Conservation (phyloP, 352 stramenopile species). For the Phytophthora litchii region DNA sequence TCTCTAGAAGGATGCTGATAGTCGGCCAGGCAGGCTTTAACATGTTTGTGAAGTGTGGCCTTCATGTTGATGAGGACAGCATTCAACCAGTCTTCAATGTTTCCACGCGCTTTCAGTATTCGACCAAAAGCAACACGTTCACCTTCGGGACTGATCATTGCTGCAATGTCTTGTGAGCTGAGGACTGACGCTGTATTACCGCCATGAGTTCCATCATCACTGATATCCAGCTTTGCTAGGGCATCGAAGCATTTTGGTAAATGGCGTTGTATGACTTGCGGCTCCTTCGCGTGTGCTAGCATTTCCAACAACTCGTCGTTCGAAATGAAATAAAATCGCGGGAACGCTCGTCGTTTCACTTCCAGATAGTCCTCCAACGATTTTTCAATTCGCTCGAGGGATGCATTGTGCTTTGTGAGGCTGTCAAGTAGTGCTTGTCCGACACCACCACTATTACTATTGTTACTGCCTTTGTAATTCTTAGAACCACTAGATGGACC, state of each 20-base stretch:
- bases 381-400: conserved; percentile 79
- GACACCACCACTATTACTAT: conserved; percentile 18
- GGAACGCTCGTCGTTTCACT: conserved; percentile 85
- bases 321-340: conserved; percentile 89
- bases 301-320: conserved; percentile 90
- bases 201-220: conserved; percentile 39
- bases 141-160: conserved; percentile 83
- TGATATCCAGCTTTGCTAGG: conserved; percentile 79
- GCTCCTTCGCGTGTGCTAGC: conserved; percentile 79
- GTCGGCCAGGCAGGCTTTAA: conserved; percentile 85
- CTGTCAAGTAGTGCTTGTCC: conserved; percentile 62
- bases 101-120: conserved; percentile 81
- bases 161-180: conserved; percentile 61
- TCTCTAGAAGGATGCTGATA: conserved; percentile 86
- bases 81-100: conserved; percentile 89
- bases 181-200: conserved; percentile 2
- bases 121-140: conserved; percentile 78
- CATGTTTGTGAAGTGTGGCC: conserved; percentile 62
- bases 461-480: conserved; percentile 14
- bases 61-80: conserved; percentile 79
- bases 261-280: conserved; percentile 77
- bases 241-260: conserved; percentile 88
- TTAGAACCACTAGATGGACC: conserved; percentile 23
- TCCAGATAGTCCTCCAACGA: conserved; percentile 85
- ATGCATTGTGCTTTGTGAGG: conserved; percentile 71